These are phyloP conservation scores for Monosporozyma aquatica DNA, from an alignment of 805 yeast species.

Conservation along the genomic window DNA sequence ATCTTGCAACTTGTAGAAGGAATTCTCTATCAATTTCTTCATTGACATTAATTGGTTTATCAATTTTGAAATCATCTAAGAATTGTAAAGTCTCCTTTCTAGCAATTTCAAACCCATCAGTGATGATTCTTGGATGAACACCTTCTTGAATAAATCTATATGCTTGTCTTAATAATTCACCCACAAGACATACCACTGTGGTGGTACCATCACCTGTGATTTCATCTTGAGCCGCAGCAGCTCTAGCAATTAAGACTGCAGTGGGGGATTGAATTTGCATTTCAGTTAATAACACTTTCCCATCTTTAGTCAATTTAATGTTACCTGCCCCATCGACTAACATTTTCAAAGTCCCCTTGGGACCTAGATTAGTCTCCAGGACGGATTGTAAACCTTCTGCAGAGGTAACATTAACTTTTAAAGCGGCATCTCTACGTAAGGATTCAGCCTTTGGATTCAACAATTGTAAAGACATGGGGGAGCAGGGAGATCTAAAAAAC, in stretches of 20 bases:
- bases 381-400: constrained; percentile 96
- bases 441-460: constrained; percentile 97
- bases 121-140: constrained; percentile 87
- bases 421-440: constrained; percentile 88
- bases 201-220: constrained; percentile 99
- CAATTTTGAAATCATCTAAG: constrained; percentile 56
- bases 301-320: constrained; percentile 93
- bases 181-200: constrained; percentile 87
- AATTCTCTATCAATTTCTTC: constrained; percentile 83
- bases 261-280: constrained; percentile 96
- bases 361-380: constrained; percentile 85
- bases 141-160: constrained; percentile 89
- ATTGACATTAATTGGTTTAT: constrained; percentile 32
- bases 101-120: constrained; percentile 92
- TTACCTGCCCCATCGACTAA: constrained; percentile 94
- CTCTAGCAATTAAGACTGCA: constrained; percentile 87
- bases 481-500: too few species aligned
- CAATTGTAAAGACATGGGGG: constrained; percentile 66
- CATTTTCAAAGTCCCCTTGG: constrained; percentile 94
- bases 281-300: constrained; percentile 83
- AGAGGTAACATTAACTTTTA: constrained; percentile 89
- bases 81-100: constrained; percentile 63
- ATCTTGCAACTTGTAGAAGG: constrained; percentile 81
- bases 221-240: constrained; percentile 98
- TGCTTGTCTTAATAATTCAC: constrained; percentile 90